Evolutionary conservation across 2,329 filamentous ascomycete species (phyloP), one percentile per base, ranked within the genome.

Genomic region (Aureobasidium sp.): DNA sequence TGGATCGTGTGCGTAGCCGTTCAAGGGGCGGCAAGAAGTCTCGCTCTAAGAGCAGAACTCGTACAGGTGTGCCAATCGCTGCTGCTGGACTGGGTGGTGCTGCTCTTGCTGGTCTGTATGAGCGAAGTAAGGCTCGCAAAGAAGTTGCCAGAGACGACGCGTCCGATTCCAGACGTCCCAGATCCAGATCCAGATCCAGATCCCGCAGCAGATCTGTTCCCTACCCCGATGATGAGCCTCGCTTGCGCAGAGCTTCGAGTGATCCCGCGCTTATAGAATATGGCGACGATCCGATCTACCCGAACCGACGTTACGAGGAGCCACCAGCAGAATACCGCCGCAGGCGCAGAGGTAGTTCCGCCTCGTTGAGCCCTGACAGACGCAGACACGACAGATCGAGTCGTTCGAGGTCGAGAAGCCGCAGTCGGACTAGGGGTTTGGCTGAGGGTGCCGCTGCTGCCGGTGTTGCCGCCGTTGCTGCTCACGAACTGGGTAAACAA

Each of bases 11-110:
- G 53, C 79, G 84, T 55, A 86, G 80, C 71, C 82, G 79, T 63
- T 86, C 84, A 44, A 79, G 83, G 52, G 78, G 80, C 44, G 75
- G 78, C 44, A 66, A 68, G 27, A 66, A 69, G 29, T 65, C 65
- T 25, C 67, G 67, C n/a, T 74, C 74, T 58, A 78, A 81, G 34
- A 85, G 83, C 67, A 78, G 81, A 32, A 63, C 86, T 42, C 77
- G 81, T 63, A 75, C 81, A 64, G 83, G 82, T 52, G 76, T 84
- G 5, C 84, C 84, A 1, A 81, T 87, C 59, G 79, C 82, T 66
- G 84, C 82, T 42, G 83, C 83, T 58, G 84, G 84, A 53, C 73
- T 85, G 16, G 81, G 82, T 49, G 83, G 82, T 65, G 85, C 85
- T 45, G 85, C 83, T 15, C 75, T 84, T 36, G 82, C 84, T 62